phyloP scores from a whole-genome alignment of 768 basidiomycete genomes.

The Rhizopogon vinicolor region DNA sequence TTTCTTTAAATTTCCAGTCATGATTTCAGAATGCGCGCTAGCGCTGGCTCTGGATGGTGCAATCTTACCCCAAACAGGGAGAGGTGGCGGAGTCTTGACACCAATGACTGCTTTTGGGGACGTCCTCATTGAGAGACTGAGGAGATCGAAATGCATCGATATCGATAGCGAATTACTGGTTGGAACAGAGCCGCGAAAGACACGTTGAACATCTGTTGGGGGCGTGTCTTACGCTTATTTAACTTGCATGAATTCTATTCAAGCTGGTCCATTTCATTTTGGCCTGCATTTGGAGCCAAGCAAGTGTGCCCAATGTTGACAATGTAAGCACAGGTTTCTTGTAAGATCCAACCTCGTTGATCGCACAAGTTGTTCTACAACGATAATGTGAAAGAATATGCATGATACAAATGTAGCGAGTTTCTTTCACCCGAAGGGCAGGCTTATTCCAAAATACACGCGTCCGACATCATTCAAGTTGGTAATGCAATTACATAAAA shows the following conservation, averaged over 20 bases:
- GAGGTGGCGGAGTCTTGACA: slow-evolving; percentile 77
- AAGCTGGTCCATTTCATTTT: not conserved
- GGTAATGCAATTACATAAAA: no score
- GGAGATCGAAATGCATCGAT: slow-evolving; percentile 49
- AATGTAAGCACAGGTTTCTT: not conserved
- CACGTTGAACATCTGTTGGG: slow-evolving; percentile 1
- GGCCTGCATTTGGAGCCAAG: not conserved
- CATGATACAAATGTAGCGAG: no score
- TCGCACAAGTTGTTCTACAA: not conserved
- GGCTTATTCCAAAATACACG: no score
- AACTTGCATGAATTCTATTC: not conserved
- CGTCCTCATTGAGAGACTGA: slow-evolving; percentile 63
- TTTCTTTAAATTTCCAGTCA: slow-evolving; percentile 36
- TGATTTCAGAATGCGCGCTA: slow-evolving; percentile 80
- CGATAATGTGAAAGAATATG: no score
- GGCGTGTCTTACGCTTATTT: not conserved
- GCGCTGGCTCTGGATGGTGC: slow-evolving; percentile 54
- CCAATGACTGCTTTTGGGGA: slow-evolving; percentile 81
- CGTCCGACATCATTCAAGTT: no score
- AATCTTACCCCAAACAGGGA: slow-evolving; percentile 52
- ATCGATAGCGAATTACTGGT: slow-evolving; percentile 47
- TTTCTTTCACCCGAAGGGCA: no score
- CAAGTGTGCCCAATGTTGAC: not conserved
- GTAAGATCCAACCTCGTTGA: not conserved
- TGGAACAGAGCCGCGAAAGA: slow-evolving; percentile 7